Percentiles rank a stretch among this genome's conserved stretches.
phyloP scores from a whole-genome alignment of 257 asterid species.

The Nicotiana knightiana region DNA sequence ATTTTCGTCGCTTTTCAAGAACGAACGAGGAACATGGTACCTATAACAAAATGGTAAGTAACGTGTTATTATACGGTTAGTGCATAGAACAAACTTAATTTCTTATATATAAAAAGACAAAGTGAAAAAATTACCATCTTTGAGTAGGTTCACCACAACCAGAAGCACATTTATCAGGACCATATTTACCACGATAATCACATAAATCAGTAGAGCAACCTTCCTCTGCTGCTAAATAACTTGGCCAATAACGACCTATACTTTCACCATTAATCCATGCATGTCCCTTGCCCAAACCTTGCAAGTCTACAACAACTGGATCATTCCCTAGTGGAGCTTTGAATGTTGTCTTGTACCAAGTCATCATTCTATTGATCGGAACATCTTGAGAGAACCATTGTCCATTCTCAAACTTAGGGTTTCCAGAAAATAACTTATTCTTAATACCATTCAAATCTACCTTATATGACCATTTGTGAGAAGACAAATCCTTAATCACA shows the following conservation, averaged over 20 bases:
- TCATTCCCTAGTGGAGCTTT: constrained; percentile 51
- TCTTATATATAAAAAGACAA: no score
- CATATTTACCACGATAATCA: constrained; percentile 62
- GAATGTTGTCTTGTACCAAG: constrained; percentile 80
- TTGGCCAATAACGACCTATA: constrained; percentile 75
- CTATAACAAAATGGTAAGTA: neutral
- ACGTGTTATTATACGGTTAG: no score
- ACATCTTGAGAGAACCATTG: constrained; percentile 34
- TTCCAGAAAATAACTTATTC: neutral
- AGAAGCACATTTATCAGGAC: constrained; percentile 32
- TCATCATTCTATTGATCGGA: constrained; percentile 37
- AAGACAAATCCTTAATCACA: constrained; percentile 43
- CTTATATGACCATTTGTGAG: constrained; percentile 55
- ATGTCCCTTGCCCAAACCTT: constrained; percentile 58
- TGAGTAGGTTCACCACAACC: constrained; percentile 65
- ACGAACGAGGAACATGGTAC: constrained; percentile 68
- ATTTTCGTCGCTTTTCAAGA: constrained; percentile 20
- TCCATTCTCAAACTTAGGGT: neutral
- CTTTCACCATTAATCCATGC: constrained; percentile 74
- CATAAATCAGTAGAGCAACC: constrained; percentile 51
- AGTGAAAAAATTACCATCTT: constrained; percentile 29
- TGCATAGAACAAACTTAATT: no score
- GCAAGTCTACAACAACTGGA: constrained; percentile 49
- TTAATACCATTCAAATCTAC: constrained; percentile 43
- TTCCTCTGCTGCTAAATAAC: constrained; percentile 28